Percentiles rank a stretch among this genome's conserved stretches.
Evolutionary conservation across 2,329 filamentous ascomycete genomes (phyloP).

Genomic region (Cladosporium sp.): DNA sequence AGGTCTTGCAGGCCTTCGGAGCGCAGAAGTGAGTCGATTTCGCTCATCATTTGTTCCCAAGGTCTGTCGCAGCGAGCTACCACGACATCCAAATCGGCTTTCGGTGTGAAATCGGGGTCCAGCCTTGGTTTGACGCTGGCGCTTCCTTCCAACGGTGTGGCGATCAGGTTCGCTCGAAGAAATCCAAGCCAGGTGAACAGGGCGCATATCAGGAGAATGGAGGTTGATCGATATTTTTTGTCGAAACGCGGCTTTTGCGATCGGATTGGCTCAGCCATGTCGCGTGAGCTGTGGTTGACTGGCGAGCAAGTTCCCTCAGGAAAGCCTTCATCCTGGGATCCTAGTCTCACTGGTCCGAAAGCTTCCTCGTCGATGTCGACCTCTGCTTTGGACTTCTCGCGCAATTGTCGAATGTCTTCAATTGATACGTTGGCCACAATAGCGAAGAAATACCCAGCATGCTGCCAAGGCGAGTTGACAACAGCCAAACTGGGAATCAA

Average conservation of each 20-base stretch:
- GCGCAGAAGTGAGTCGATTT: not conserved
- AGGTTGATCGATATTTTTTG: no score
- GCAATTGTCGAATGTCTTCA: not conserved
- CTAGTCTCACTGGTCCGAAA: no score
- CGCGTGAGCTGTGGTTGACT: no score
- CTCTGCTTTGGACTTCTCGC: not conserved
- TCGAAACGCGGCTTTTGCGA: no score
- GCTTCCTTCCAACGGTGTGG: not conserved
- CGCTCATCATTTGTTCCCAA: not conserved
- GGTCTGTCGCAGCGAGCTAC: constrained; percentile 7
- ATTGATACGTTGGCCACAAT: not conserved
- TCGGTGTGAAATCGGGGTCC: no score
- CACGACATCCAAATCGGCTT: constrained; percentile 6
- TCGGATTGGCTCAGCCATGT: no score
- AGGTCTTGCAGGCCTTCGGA: not conserved
- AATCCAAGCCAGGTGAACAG: not conserved
- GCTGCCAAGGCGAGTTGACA: not conserved
- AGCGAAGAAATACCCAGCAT: not conserved
- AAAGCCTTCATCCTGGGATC: no score
- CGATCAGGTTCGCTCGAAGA: not conserved
- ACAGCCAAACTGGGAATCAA: not conserved
- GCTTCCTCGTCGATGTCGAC: not conserved
- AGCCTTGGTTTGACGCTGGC: no score
- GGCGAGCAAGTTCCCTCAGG: no score
- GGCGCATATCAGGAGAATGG: no score